Percentiles rank a stretch among this genome's conserved stretches.
phyloP scores from a whole-genome alignment of 2,329 filamentous ascomycete species.

The Amauroascus verrucosus region DNA sequence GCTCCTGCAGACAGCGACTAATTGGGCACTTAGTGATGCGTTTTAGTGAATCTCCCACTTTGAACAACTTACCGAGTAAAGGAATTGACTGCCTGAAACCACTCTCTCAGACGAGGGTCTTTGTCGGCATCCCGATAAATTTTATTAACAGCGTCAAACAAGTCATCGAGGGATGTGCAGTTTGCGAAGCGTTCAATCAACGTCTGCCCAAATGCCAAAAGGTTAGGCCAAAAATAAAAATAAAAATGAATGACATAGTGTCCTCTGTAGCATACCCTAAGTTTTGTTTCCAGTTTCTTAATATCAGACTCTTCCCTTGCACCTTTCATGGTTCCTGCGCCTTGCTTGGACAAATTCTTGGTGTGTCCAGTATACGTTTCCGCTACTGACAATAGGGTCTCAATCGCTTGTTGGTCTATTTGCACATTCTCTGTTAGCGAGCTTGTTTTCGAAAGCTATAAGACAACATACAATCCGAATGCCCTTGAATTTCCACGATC shows the following conservation, averaged over 20 bases:
- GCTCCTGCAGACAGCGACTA: slow-evolving; percentile 69
- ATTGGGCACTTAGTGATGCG: not conserved
- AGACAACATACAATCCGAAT: slow-evolving; percentile 63
- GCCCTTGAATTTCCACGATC: slow-evolving; percentile 90
- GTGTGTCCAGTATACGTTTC: slow-evolving; percentile 75
- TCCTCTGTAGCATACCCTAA: slow-evolving; percentile 51
- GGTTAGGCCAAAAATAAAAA: too few species aligned
- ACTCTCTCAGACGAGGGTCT: slow-evolving; percentile 75
- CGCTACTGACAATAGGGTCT: slow-evolving; percentile 71
- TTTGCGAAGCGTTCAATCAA: slow-evolving; percentile 95
- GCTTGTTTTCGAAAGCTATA: not conserved
- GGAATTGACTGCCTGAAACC: slow-evolving; percentile 69
- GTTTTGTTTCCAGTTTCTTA: slow-evolving; percentile 62
- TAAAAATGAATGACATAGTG: slow-evolving; percentile 38
- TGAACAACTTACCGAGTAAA: slow-evolving; percentile 51
- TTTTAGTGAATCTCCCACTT: not conserved
- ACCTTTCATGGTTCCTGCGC: slow-evolving; percentile 60
- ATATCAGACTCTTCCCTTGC: slow-evolving; percentile 55
- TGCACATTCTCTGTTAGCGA: slow-evolving; percentile 5
- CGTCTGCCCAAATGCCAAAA: slow-evolving; percentile 51
- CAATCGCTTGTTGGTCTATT: slow-evolving; percentile 71
- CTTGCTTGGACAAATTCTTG: slow-evolving; percentile 53
- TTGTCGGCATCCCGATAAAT: slow-evolving; percentile 80
- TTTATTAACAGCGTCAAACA: slow-evolving; percentile 72
- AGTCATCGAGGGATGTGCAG: slow-evolving; percentile 74